phyloP scores from a whole-genome alignment of 2,329 filamentous ascomycete species.

The Neocatenulostroma microsporum region DNA sequence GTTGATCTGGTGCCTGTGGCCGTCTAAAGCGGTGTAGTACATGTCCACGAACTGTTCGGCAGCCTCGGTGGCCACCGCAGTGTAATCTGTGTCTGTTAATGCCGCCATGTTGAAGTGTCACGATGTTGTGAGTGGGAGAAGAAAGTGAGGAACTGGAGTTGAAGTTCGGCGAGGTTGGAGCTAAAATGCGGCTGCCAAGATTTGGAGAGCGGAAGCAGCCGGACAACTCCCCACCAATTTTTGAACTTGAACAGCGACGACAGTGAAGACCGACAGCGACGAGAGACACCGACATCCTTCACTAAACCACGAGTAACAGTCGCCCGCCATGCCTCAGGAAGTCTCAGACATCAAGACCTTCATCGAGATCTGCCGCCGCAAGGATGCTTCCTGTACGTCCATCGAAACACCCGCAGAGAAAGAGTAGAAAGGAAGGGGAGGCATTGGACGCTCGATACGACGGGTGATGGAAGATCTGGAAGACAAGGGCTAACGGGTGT shows the following conservation, averaged over 20 bases:
- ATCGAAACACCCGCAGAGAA: conserved; percentile 10
- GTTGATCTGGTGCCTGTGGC: conserved; percentile 48
- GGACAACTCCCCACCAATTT: no score
- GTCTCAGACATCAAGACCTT: conserved; percentile 99
- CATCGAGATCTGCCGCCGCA: conserved; percentile 99
- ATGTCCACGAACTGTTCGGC: conserved; percentile 63
- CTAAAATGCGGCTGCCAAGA: no score
- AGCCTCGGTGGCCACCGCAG: conserved; percentile 41
- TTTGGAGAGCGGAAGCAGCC: no score
- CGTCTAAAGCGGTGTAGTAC: conserved; percentile 69
- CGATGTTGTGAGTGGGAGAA: conserved; percentile 2
- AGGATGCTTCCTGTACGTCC: conserved; percentile 96
- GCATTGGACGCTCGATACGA: no score
- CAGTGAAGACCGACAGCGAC: conserved; percentile 10
- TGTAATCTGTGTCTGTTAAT: conserved; percentile 25
- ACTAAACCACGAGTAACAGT: conserved; percentile 10
- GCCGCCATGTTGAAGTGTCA: conserved; percentile 15
- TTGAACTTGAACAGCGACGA: conserved; percentile 1
- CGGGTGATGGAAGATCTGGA: no score
- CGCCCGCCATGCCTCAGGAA: conserved; percentile 89
- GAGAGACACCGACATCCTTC: conserved; percentile 6
- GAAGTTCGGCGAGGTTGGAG: neutral
- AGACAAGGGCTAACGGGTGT: no score
- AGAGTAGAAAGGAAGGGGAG: no score
- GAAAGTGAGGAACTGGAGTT: conserved; percentile 1